Conservation (phyloP, 2,329 filamentous ascomycete genomes). For the Lachnellula occidentalis region DNA sequence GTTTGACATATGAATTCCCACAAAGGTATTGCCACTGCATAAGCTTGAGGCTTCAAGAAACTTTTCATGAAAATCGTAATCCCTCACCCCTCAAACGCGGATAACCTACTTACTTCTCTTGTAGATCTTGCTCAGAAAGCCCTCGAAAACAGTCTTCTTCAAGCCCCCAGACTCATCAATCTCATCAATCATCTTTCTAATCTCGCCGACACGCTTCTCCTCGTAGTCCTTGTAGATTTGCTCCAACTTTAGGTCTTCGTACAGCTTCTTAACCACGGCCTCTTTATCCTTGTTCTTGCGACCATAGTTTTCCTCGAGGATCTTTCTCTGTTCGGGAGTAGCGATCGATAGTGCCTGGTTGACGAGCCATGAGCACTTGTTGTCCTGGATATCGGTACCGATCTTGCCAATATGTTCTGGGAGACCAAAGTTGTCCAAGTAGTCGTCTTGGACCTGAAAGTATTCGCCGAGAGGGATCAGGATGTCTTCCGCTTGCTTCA, state of each 20-base stretch:
- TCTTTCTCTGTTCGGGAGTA: constrained; percentile 76
- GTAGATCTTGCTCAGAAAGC: constrained; percentile 94
- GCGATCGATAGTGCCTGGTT: constrained; percentile 84
- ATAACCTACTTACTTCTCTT: constrained; percentile 80
- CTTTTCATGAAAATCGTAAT: background rate
- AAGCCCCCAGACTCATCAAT: constrained; percentile 84
- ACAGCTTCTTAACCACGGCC: constrained; percentile 81
- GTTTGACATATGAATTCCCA: too few relatives aligned
- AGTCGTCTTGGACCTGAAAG: constrained; percentile 99
- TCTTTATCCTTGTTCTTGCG: constrained; percentile 82
- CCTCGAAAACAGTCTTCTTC: constrained; percentile 85
- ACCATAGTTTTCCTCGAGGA: constrained; percentile 91
- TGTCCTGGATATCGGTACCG: constrained; percentile 97
- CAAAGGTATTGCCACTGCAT: too few relatives aligned
- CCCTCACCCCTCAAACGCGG: background rate
- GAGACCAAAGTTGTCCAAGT: constrained; percentile 94
- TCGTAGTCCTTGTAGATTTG: constrained; percentile 83
- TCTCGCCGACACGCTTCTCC: constrained; percentile 75
- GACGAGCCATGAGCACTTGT: constrained; percentile 98
- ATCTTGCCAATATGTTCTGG: constrained; percentile 96
- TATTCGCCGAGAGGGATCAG: constrained; percentile 97
- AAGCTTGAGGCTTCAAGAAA: background rate
- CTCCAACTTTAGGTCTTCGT: constrained; percentile 78
- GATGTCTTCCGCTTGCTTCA: constrained; percentile 84
- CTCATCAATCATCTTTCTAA: constrained; percentile 67